A percentile compares a stretch with the other conserved stretches of the same genome.
phyloP scores from a whole-genome alignment of 441 rosid genomes.

The Pelargonium australe region DNA sequence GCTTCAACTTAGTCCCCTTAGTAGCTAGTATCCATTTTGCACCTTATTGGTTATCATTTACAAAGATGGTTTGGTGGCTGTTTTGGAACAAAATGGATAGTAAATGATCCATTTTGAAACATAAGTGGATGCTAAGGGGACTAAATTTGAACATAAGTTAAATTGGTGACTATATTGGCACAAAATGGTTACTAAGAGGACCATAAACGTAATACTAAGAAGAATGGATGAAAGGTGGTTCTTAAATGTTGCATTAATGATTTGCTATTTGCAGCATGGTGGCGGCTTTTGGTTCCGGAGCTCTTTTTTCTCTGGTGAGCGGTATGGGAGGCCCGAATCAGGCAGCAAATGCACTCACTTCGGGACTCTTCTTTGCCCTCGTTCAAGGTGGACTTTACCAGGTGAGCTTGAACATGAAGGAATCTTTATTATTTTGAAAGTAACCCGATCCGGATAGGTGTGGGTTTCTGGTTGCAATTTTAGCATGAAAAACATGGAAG shows the following conservation, averaged over 20 bases:
- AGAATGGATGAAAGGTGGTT: not conserved
- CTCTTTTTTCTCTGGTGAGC: constrained; percentile 71
- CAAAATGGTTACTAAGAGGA: too few relatives aligned
- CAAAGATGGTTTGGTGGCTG: too few relatives aligned
- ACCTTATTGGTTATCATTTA: too few relatives aligned
- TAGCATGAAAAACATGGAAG: not conserved
- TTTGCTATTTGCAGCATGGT: constrained; percentile 54
- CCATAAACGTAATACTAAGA: not conserved
- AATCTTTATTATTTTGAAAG: constrained; percentile 7
- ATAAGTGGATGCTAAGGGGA: too few relatives aligned
- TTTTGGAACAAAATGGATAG: too few relatives aligned
- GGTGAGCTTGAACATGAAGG: constrained; percentile 36
- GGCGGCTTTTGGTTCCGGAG: constrained; percentile 96
- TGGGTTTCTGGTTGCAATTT: too few relatives aligned
- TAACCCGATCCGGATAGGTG: not conserved
- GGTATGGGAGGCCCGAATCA: constrained; percentile 72
- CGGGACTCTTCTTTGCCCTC: constrained; percentile 74
- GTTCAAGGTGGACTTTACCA: constrained; percentile 77
- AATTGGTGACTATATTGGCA: too few relatives aligned
- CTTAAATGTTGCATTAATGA: not conserved
- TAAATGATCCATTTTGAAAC: too few relatives aligned
- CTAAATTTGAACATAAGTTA: too few relatives aligned
- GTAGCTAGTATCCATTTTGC: too few relatives aligned
- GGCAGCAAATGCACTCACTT: constrained; percentile 57
- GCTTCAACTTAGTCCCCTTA: too few relatives aligned